Conservation (phyloP, 75 land plant genomes). For the Sequoiadendron giganteum region DNA sequence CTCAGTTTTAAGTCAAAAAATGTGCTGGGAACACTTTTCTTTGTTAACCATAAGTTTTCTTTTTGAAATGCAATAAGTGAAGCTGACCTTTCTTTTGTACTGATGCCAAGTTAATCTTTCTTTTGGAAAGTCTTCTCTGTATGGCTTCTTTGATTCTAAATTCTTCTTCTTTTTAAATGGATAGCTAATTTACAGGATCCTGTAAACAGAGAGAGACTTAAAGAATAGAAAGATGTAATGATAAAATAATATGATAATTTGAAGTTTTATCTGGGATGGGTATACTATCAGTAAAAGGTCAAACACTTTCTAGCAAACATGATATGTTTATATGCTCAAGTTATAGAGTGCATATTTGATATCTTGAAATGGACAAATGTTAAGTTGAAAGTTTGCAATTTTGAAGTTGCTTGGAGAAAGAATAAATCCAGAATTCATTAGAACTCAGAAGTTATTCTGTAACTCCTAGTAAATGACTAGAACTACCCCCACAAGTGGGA, state of each 20-base stretch:
- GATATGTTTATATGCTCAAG: not conserved
- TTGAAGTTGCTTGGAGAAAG: no score
- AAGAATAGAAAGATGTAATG: not conserved
- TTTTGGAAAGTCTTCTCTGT: not conserved
- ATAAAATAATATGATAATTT: not conserved
- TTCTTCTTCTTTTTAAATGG: not conserved
- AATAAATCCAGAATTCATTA: not conserved
- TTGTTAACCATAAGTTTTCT: not conserved
- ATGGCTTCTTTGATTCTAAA: not conserved
- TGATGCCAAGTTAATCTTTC: not conserved
- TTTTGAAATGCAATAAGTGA: not conserved
- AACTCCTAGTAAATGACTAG: not conserved
- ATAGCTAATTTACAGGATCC: not conserved
- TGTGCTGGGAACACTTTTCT: not conserved
- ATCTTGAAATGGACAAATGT: slow-evolving; percentile 1
- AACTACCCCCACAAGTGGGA: not conserved
- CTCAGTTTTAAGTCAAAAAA: not conserved
- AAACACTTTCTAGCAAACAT: not conserved
- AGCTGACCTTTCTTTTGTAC: not conserved
- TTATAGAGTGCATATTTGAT: not conserved
- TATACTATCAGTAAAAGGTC: not conserved
- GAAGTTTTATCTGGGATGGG: not conserved
- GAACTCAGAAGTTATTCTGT: not conserved
- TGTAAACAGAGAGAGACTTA: not conserved
- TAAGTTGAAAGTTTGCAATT: not conserved